These are phyloP conservation scores for Fragaria iinumae DNA, from an alignment of 306 rosid genomes.

Conservation along the genomic window DNA sequence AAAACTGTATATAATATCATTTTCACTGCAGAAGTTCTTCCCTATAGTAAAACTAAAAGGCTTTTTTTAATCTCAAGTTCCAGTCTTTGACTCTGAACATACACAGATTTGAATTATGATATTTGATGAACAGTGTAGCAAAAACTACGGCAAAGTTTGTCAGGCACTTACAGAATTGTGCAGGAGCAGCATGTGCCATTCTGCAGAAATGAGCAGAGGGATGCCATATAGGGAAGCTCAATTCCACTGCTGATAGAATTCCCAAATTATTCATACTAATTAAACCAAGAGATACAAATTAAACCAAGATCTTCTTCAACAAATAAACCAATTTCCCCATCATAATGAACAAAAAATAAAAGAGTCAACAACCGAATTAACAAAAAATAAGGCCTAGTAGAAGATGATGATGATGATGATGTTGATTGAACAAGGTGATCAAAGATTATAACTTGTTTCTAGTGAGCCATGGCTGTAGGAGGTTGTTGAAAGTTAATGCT, in stretches of 20 bases:
- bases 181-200: conserved; percentile 15
- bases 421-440: not conserved
- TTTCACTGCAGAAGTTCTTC: not conserved
- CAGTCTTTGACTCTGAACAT: not conserved
- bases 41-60: not conserved
- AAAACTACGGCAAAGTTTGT: conserved; percentile 11
- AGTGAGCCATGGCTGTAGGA: conserved; percentile 85
- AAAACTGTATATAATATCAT: not conserved
- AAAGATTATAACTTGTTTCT: conserved; percentile 11
- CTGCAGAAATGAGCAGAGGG: not conserved
- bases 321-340: conserved; percentile 61
- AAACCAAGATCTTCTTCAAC: conserved; percentile 43
- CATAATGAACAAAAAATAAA: conserved; percentile 9
- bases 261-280: conserved; percentile 38
- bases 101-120: not conserved
- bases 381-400: not conserved
- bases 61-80: not conserved
- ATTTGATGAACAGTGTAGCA: not conserved
- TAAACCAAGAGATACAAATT: conserved; percentile 28
- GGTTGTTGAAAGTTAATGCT: conserved; percentile 57
- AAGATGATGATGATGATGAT: conserved; percentile 31
- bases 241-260: not conserved
- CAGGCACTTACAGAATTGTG: conserved; percentile 9
- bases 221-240: conserved; percentile 17
- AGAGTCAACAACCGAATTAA: conserved; percentile 23